Evolutionary conservation across 352 stramenopile species (phyloP), one percentile per base, ranked within the genome.

Genomic region (Globisporangium polare): DNA sequence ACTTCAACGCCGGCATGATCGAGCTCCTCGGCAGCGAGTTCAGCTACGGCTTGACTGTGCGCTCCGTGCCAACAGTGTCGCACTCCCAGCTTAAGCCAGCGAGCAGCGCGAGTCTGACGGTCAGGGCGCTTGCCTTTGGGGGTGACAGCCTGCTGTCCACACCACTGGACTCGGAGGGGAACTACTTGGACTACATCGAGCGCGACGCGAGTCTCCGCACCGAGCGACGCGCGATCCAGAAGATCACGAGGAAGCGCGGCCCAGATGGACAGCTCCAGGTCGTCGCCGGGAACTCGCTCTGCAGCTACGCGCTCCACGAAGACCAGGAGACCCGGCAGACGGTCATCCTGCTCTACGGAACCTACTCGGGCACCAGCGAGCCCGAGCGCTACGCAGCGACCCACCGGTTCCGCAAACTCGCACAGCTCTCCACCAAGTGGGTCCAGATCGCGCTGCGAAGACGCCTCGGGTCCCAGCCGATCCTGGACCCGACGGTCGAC

Each of bases 1-100:
- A 59, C 39, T 74, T 66, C 50, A 74, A 72, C 51, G 68, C 68
- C 17, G 56, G 60, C 20, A 72, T 74, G 68, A 33, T 74, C 29
- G 68, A 69, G 35, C 54, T 74, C 37, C 68, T 70, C 27, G 68
- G 68, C 13, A 24, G 41, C 7, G 61, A 69, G 37, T 74, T 65
- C 42, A 49, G 29, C 29, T 74, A 70, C 60, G 65, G 65, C 24
- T 24, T 72, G 39, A 70, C 62, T 13, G 53, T 72, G 12, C 60
- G 68, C 22, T 63, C 53, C 5, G 26, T 74, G 20, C 26, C 52
- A 33, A 49, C 53, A 24, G 17, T 18, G 33, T 39, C 49, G n/a
- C 20, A 18, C 18, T 17, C 12, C 10, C 18, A 47, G 7, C n/a
- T n/a, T n/a, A n/a, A n/a, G n/a, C 12, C 41, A 15, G n/a, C 50